These are phyloP conservation scores for Aethionema arabicum DNA, from an alignment of 345 rosid species.

Conservation along the genomic window DNA sequence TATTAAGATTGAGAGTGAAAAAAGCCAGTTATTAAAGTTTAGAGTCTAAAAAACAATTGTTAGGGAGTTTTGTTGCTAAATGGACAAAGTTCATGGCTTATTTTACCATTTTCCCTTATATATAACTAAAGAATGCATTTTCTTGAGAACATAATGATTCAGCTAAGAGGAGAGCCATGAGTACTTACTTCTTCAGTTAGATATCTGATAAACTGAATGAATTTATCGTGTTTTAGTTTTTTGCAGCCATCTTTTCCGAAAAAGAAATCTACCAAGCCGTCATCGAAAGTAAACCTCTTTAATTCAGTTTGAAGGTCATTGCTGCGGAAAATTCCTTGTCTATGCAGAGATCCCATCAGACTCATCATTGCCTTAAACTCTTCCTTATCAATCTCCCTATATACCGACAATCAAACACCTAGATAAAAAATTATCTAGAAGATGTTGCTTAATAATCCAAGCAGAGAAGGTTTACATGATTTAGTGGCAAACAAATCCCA, in stretches of 20 bases:
- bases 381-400: conserved; percentile 72
- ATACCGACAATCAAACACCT: conserved; percentile 17
- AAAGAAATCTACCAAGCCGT: conserved; percentile 82
- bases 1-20: too few species aligned
- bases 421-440: too few species aligned
- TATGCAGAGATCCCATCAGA: conserved; percentile 77
- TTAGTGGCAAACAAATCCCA: conserved; percentile 23
- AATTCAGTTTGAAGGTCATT: conserved; percentile 69
- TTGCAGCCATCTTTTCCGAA: conserved; percentile 77
- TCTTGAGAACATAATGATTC: too few species aligned
- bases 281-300: conserved; percentile 65
- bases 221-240: conserved; percentile 66
- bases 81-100: too few species aligned
- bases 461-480: conserved; percentile 19
- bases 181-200: conserved; percentile 70
- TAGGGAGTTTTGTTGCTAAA: too few species aligned
- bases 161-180: neutral
- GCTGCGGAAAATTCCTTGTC: conserved; percentile 73
- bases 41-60: too few species aligned
- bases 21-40: too few species aligned
- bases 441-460: too few species aligned
- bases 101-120: too few species aligned
- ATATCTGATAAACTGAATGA: conserved; percentile 67
- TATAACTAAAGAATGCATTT: too few species aligned
- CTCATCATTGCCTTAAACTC: conserved; percentile 96